Base-by-base conservation (phyloP, 2,329 filamentous ascomycete species). In the Diaporthe sp. region DNA sequence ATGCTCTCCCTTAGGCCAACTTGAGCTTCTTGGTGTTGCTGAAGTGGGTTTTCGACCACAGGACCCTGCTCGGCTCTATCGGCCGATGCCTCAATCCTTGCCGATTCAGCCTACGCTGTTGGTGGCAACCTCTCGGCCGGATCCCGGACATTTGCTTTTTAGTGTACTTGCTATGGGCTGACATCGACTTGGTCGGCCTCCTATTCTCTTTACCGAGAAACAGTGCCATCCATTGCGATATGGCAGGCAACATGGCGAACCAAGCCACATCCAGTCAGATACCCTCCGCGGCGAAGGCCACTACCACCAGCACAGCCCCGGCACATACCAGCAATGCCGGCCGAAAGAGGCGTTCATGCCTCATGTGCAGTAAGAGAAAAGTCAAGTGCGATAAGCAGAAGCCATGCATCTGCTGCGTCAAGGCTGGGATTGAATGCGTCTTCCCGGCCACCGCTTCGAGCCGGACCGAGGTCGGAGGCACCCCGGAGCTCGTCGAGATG, bases 361-460 rank as follows among this genome's bases (percentile, higher is more conserved):
- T 61, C 15, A 61, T 61, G 58, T 61, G 58, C n/a, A 61, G 58
- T 7, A 61, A 25, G n/a, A 61, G 58, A 7, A 61, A 61, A 42
- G 37, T 42, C 34, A 61, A 17, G 17, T 61, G 58, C 37, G 37
- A 61, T 22, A 61, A 61, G 58, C 58, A 61, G 22, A 61, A 61
- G 28, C 58, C 58, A 25, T 61, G 37, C 12, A 61, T 17, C 12
- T 61, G 22, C 34, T 60, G 57, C 9, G 57, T 60, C 19, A 60
- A 60, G 34, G 34, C 57, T 15, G 58, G 58, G 4, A 42, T 42
- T 28, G 34, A 42, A 42, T 61, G 58, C 19, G 37, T 61, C 34
- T 61, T 61, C 37, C 58, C 58, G 17, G 37, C 8, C 37, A 61
- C 9, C 34, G 31, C 58, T 15, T 13, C 58, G 37, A 61, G 8